Percentiles rank a stretch among this genome's conserved stretches.
phyloP scores from a whole-genome alignment of 805 yeast genomes.

The Hanseniaspora osmophila region DNA sequence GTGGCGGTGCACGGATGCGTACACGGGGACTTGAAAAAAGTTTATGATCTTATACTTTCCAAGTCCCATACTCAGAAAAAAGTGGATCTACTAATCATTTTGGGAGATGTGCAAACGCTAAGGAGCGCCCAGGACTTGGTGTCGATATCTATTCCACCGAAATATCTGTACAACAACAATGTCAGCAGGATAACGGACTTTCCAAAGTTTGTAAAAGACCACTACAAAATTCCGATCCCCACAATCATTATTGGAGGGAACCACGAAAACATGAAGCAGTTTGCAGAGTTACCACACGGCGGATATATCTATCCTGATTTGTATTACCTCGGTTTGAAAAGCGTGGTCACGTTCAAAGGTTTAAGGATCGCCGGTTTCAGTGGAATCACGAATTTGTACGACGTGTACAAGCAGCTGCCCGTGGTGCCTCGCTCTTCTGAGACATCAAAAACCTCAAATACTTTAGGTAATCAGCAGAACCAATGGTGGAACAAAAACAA shows the following conservation, averaged over 20 bases:
- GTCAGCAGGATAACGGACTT: constrained; percentile 58
- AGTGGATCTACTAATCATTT: constrained; percentile 53
- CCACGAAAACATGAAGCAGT: constrained; percentile 77
- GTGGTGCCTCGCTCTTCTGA: constrained; percentile 18
- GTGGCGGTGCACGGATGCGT: constrained; percentile 83
- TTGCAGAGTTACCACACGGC: constrained; percentile 62
- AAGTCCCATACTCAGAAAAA: constrained; percentile 9
- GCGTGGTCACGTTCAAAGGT: constrained; percentile 63
- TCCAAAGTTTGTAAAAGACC: constrained; percentile 50
- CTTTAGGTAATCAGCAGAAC: constrained; percentile 6
- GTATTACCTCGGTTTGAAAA: constrained; percentile 69
- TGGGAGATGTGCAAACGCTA: constrained; percentile 87
- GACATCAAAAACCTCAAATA: no score
- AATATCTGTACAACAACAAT: constrained; percentile 32
- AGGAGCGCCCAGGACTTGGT: constrained; percentile 49
- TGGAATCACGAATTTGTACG: constrained; percentile 57
- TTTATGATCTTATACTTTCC: constrained; percentile 30
- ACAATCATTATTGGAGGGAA: constrained; percentile 90
- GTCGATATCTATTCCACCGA: constrained; percentile 65
- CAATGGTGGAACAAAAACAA: constrained; percentile 32
- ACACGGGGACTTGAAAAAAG: constrained; percentile 60
- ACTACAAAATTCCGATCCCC: constrained; percentile 49
- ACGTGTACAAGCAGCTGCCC: constrained; percentile 35
- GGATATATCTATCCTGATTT: constrained; percentile 90
- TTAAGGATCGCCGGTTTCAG: constrained; percentile 67